phyloP scores from a whole-genome alignment of 2,329 filamentous ascomycete species.

The Claviceps pazoutovae region DNA sequence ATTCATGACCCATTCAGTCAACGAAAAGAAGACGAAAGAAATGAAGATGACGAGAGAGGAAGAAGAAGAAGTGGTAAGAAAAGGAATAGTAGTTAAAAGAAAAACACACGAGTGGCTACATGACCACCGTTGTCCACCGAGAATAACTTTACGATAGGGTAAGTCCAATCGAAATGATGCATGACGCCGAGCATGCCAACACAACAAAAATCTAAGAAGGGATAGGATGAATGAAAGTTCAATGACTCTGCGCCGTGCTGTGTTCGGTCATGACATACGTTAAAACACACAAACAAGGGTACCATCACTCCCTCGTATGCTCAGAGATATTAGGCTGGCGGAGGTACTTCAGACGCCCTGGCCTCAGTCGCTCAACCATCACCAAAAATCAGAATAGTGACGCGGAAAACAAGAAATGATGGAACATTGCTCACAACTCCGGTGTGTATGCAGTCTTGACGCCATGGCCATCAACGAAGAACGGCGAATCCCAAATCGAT shows the following conservation, averaged over 20 bases:
- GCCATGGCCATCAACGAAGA: not conserved
- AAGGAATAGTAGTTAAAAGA: not conserved
- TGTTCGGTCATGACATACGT: not conserved
- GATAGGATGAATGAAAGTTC: not conserved
- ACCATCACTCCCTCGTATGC: not conserved
- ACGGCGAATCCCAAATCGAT: not conserved
- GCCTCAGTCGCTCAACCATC: not conserved
- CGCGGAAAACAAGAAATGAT: not conserved
- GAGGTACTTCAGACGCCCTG: not conserved
- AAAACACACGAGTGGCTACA: not conserved
- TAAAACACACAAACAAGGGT: not conserved
- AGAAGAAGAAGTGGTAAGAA: not conserved
- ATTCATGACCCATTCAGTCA: not conserved
- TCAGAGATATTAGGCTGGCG: not conserved
- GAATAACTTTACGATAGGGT: not conserved
- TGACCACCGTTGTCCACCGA: not conserved
- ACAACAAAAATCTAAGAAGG: not conserved
- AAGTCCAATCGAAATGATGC: not conserved
- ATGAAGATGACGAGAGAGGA: not conserved
- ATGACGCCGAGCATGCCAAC: not conserved
- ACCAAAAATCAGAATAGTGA: not conserved
- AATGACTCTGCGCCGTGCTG: not conserved
- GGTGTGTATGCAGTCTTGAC: constrained; percentile 6
- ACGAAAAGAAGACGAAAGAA: not conserved
- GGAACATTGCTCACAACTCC: constrained; percentile 3